Percentiles rank a stretch among this genome's conserved stretches.
Conservation (phyloP, 2,329 filamentous ascomycete species). For the Emericellopsis cladophorae region DNA sequence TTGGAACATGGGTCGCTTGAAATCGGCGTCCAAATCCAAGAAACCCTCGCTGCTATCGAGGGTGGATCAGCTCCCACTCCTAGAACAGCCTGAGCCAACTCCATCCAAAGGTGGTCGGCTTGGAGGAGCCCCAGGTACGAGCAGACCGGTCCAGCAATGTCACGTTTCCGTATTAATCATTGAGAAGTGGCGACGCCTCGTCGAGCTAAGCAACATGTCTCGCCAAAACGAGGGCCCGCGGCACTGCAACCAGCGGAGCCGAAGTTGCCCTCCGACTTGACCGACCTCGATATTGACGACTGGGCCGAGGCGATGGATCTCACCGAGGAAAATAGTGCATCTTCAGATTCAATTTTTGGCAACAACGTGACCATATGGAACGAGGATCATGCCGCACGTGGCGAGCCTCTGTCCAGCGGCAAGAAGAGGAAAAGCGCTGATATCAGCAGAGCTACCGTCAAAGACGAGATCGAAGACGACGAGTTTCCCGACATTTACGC, state of each 20-base stretch:
- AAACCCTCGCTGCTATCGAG: constrained; percentile 30
- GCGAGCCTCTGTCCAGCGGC: constrained; percentile 23
- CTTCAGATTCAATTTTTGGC: constrained; percentile 21
- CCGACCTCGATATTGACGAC: constrained; percentile 16
- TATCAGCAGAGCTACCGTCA: constrained; percentile 30
- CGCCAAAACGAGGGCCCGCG: not conserved
- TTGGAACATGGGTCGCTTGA: constrained; percentile 30
- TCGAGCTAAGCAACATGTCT: not conserved
- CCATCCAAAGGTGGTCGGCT: not conserved
- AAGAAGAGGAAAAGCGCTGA: constrained; percentile 42
- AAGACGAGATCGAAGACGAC: constrained; percentile 18
- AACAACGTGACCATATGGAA: constrained; percentile 28
- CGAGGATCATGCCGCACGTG: constrained; percentile 24
- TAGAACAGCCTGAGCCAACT: not conserved
- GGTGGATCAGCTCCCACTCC: constrained; percentile 16
- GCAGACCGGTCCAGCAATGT: no score
- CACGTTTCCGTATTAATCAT: no score
- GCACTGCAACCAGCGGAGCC: not conserved
- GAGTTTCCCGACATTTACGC: constrained; percentile 44
- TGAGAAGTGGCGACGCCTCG: no score
- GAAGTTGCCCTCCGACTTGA: constrained; percentile 3
- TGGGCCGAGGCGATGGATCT: constrained; percentile 24
- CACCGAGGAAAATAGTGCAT: constrained; percentile 20
- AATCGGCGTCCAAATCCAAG: constrained; percentile 28
- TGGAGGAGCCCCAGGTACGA: no score